Percentiles rank a stretch among this genome's conserved stretches.
These are phyloP conservation scores for Saccharum spontaneum DNA, from an alignment of 176 grass and related monocot genomes.

Conservation along the genomic window DNA sequence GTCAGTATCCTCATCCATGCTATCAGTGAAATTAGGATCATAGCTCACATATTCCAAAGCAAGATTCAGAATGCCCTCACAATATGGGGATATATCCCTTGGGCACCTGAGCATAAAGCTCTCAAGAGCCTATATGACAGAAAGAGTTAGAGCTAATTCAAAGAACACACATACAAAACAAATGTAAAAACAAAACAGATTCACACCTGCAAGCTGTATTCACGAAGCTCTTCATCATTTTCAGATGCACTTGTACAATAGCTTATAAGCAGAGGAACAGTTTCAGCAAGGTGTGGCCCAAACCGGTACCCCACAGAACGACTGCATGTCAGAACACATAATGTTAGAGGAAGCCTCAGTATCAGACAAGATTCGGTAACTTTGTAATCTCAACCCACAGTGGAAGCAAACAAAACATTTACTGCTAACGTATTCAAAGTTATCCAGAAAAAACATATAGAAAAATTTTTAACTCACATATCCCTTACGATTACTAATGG, in stretches of 20 bases:
- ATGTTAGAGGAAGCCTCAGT: background rate
- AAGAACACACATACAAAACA: constrained; percentile 19
- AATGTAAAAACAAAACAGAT: background rate
- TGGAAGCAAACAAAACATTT: background rate
- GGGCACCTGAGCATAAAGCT: constrained; percentile 96
- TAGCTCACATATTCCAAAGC: constrained; percentile 95
- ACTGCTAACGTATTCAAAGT: background rate
- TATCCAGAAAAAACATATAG: background rate
- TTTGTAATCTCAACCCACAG: background rate
- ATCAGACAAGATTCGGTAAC: background rate
- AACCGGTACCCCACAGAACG: constrained; percentile 98
- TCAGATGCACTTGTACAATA: constrained; percentile 94
- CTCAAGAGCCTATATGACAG: constrained; percentile 75
- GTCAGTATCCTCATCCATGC: constrained; percentile 98
- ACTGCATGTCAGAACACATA: constrained; percentile 42
- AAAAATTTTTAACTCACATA: background rate
- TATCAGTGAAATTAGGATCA: constrained; percentile 99
- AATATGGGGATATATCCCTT: constrained; percentile 91
- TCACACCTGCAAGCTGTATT: constrained; percentile 95
- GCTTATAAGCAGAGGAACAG: constrained; percentile 87
- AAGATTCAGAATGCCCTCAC: constrained; percentile 81
- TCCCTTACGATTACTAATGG: background rate
- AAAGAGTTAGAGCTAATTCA: background rate
- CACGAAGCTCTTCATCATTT: constrained; percentile 95
- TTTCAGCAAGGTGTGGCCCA: constrained; percentile 88